Conservation (phyloP, 129 eudicot genomes). For the carrot (Daucus carota) region DNA sequence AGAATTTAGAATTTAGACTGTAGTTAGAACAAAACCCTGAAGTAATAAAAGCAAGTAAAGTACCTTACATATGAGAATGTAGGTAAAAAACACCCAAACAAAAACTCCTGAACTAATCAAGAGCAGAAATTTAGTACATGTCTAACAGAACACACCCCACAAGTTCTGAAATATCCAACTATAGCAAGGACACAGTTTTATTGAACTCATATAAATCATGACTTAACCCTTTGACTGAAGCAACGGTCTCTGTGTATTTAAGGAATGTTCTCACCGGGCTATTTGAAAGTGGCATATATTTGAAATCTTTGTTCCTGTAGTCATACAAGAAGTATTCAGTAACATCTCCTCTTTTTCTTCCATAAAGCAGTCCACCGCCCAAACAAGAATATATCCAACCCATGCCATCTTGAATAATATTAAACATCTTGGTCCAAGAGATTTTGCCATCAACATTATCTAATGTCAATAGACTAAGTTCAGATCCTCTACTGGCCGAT, state of each 20-base stretch:
- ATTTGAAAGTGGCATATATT: background rate
- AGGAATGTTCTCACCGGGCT: background rate
- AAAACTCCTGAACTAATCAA: background rate
- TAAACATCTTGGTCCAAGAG: background rate
- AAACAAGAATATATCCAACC: background rate
- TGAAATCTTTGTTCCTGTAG: background rate
- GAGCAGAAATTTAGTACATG: background rate
- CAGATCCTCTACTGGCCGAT: background rate
- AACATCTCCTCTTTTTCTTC: background rate
- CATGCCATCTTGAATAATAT: background rate
- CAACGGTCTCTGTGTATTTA: background rate
- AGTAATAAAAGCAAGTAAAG: background rate
- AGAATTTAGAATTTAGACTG: no score
- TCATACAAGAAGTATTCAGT: background rate
- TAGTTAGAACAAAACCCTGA: background rate
- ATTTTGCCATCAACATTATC: background rate
- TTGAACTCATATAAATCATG: background rate
- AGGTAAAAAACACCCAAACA: background rate
- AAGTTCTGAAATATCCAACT: background rate
- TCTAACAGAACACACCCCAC: background rate
- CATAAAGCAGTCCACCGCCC: background rate
- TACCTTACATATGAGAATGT: background rate
- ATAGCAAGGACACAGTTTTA: background rate
- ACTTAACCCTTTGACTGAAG: background rate
- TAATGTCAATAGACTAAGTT: background rate